phyloP scores from a whole-genome alignment of 129 eudicot genomes.

The Saposhnikovia divaricata region DNA sequence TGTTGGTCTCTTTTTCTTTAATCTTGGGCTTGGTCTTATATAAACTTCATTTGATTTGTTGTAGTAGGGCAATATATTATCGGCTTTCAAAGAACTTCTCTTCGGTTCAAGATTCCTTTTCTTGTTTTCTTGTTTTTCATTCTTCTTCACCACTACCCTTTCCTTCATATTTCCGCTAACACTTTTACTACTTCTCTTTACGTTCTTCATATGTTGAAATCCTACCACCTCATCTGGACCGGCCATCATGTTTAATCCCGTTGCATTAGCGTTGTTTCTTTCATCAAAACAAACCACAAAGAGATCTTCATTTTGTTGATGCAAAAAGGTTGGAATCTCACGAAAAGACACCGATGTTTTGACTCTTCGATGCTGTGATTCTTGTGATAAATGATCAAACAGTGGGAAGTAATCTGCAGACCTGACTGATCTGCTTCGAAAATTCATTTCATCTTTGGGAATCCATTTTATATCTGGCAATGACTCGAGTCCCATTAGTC shows the following conservation, averaged over 20 bases:
- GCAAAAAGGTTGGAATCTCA: conserved; percentile 20
- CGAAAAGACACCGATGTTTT: conserved; percentile 35
- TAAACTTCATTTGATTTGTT: conserved; percentile 10
- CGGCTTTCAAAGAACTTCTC: not conserved
- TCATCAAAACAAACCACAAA: conserved; percentile 17
- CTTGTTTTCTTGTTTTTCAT: conserved; percentile 3
- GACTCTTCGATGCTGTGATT: conserved; percentile 25
- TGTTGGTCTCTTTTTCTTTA: conserved; percentile 12
- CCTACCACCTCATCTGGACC: not conserved
- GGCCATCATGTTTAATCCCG: not conserved
- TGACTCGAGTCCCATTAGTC: conserved; percentile 48
- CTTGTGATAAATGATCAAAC: conserved; percentile 14
- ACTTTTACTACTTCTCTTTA: not conserved
- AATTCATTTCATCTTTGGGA: conserved; percentile 1
- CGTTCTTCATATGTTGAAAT: not conserved
- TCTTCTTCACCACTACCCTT: conserved; percentile 11
- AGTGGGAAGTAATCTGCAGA: conserved; percentile 28
- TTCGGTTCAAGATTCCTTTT: not conserved
- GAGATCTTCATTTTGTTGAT: conserved; percentile 3
- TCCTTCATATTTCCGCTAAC: not conserved
- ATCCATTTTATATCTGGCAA: conserved; percentile 17
- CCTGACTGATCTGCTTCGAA: conserved; percentile 41
- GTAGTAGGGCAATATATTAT: not conserved
- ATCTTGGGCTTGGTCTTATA: conserved; percentile 7
- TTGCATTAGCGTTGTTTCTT: not conserved